Percentiles rank a stretch among this genome's conserved stretches.
Conservation (phyloP, 345 rosid genomes). For the Salix koriyanagi region DNA sequence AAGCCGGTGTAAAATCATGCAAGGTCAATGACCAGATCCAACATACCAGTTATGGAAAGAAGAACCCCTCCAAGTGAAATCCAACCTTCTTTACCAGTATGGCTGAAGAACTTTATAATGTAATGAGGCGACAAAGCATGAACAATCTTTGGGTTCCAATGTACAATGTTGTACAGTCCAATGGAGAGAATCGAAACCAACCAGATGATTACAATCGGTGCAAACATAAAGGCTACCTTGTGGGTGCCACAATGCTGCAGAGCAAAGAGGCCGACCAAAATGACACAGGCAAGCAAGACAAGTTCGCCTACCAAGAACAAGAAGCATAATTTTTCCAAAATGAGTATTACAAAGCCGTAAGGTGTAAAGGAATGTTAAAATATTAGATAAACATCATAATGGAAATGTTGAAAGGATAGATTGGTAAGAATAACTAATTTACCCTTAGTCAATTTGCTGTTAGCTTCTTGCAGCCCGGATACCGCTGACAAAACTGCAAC, state of each 20-base stretch:
- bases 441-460: constrained; percentile 51
- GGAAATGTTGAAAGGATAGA: background rate
- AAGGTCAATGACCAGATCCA: constrained; percentile 14
- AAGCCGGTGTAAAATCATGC: background rate
- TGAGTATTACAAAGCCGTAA: background rate
- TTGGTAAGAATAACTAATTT: constrained; percentile 12
- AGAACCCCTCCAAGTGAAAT: constrained; percentile 92
- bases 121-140: constrained; percentile 73
- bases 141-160: constrained; percentile 75
- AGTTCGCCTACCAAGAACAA: constrained; percentile 46
- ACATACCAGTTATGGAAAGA: constrained; percentile 79
- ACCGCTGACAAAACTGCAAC: constrained; percentile 80
- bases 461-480: constrained; percentile 65
- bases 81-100: constrained; percentile 85
- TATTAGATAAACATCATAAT: background rate
- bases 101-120: constrained; percentile 60
- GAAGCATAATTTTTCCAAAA: constrained; percentile 13
- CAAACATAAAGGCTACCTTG: constrained; percentile 84
- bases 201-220: constrained; percentile 84
- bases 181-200: constrained; percentile 61
- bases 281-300: constrained; percentile 66
- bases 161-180: constrained; percentile 68
- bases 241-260: constrained; percentile 89
- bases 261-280: constrained; percentile 91
- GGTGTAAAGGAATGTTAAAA: background rate